Percentiles rank a stretch among this genome's conserved stretches.
These are phyloP conservation scores for Purpureocillium takamizusanense DNA, from an alignment of 2,329 filamentous ascomycete genomes.

Conservation along the genomic window DNA sequence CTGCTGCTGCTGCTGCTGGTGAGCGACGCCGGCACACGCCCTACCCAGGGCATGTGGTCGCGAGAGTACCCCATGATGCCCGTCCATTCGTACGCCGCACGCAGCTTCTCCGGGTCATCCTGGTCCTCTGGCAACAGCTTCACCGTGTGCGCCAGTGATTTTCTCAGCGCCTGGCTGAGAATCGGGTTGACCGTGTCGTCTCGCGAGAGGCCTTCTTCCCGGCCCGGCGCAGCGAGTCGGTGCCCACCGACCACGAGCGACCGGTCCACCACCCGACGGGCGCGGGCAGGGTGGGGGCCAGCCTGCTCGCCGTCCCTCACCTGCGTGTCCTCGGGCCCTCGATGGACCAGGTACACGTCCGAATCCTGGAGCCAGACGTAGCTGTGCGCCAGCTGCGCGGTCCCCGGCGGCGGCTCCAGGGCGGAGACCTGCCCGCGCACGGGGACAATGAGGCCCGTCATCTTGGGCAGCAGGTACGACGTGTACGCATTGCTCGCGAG, in stretches of 20 bases:
- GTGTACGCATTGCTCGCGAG: slow-evolving; percentile 82
- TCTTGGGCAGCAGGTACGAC: slow-evolving; percentile 60
- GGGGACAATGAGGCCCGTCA: slow-evolving; percentile 66
- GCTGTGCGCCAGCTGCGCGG: slow-evolving; percentile 39
- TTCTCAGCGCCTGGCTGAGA: slow-evolving; percentile 46
- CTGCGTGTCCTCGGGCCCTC: slow-evolving; percentile 31
- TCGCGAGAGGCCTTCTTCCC: slow-evolving; percentile 43
- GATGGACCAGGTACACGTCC: slow-evolving; percentile 67
- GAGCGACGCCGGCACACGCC: slow-evolving; percentile 45
- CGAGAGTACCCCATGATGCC: slow-evolving; percentile 71
- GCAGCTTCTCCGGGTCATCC: slow-evolving; percentile 34
- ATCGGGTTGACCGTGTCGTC: slow-evolving; percentile 48
- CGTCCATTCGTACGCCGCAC: slow-evolving; percentile 59
- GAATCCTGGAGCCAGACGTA: slow-evolving; percentile 54
- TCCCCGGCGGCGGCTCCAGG: slow-evolving; percentile 44
- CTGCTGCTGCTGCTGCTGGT: too few relatives aligned
- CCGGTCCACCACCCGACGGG: slow-evolving; percentile 18
- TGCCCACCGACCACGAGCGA: slow-evolving; percentile 66
- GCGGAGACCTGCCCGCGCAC: slow-evolving; percentile 66
- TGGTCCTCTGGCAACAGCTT: slow-evolving; percentile 25
- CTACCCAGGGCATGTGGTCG: slow-evolving; percentile 64
- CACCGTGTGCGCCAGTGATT: slow-evolving; percentile 30
- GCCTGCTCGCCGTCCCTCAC: neutral
- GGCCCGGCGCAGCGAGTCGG: slow-evolving; percentile 41
- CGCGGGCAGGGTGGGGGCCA: too few relatives aligned